Evolutionary conservation across 2,329 filamentous ascomycete genomes (phyloP), one percentile per base, ranked within the genome.

Genomic region (Calonectria pauciramosa): DNA sequence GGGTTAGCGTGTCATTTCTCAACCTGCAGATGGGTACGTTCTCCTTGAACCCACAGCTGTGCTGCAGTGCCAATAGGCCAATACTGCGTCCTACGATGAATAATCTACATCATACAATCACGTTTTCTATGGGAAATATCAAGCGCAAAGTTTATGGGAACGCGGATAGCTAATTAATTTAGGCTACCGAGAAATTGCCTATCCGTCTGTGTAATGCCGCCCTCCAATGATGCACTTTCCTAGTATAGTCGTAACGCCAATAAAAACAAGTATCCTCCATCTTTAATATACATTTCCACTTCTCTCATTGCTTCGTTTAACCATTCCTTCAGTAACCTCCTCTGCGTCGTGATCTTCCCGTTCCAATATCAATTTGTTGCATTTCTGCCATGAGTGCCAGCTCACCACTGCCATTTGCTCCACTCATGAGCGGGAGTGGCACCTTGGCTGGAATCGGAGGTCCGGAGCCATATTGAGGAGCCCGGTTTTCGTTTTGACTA

Each of bases 361-460:
- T 86, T n/a, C 92, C 92, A 77, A 94, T 90, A 79, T 94, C 91
- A 75, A 94, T 93, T 63, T 88, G 87, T 79, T 89, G 92, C 88
- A 96, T 90, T 85, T 96, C 94, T 76, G 95, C 88, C 84, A 94
- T 90, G 68, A 96, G 85, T 26, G 93, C 91, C 84, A 89, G 88
- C 76, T 91, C 87, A 71, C 85, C 83, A 20, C 83, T 85, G 67
- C 83, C 86, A 41, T 85, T 84, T 7, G 83, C 84, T 38, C 86
- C 87, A 75, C 86, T 89, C 86, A 87, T 89, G n/a, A 84, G 70
- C 32, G 82, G 81, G 28, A 94, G 83, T 1, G 93, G 93, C 11
- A 95, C 86, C 84, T 95, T 95, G n/a, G 93, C 92, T 4, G 94
- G 93, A 64, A 94, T 89, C 0, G 92, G 91, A 16, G 93, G 93